Base-by-base conservation (phyloP, 371 early-diverging fungal genomes). In the Syncephalastrum contaminatum region DNA sequence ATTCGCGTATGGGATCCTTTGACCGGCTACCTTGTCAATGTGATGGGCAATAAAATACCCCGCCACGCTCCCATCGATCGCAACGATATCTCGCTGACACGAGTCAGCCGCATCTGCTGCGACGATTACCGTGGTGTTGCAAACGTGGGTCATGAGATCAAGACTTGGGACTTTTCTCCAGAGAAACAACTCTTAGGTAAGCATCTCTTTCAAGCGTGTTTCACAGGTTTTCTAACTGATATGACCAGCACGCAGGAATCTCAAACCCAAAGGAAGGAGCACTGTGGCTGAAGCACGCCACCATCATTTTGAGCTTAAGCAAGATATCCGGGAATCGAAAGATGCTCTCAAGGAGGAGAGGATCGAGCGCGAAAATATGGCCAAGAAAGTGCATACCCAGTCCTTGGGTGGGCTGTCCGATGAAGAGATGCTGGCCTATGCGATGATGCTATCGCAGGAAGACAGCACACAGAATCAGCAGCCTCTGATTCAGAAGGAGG, bases 1-100 rank as follows among this genome's bases (percentile, higher is more conserved):
- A 73, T 84, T 39, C 75, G 76, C 39, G 64, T 83, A 30, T 85
- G 84, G 82, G 75, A 81, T 52, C 78, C 75, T 10, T 43, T 81
- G 12, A 74, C 75, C n/a, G 78, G 74, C 1, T 25, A 16, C 2
- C 25, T 61, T 4, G 51, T 73, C 21, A 60, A 67, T 48, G 56
- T 63, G 7, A 21, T 69, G 18, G 59, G 59, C 46, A 64, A 64
- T 46, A 64, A 62, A 24, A 69, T 73, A 14, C 72, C 73, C 2
- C 60, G 64, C n/a, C 48, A 69, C 59, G 75, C 73, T 0, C 70
- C 75, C 25, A 60, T 73, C 0, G 75, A 75, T 54, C 64, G 75
- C 30, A 57, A 51, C 0, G 72, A 78, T 53, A 60, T 73, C 1
- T 49, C 59, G 18, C 48, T 73, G 10, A 73, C 64, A 58, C 55